A percentile compares a stretch with the other conserved stretches of the same genome.
phyloP scores from a whole-genome alignment of 768 basidiomycete genomes.

The Lentinula guzmanii region DNA sequence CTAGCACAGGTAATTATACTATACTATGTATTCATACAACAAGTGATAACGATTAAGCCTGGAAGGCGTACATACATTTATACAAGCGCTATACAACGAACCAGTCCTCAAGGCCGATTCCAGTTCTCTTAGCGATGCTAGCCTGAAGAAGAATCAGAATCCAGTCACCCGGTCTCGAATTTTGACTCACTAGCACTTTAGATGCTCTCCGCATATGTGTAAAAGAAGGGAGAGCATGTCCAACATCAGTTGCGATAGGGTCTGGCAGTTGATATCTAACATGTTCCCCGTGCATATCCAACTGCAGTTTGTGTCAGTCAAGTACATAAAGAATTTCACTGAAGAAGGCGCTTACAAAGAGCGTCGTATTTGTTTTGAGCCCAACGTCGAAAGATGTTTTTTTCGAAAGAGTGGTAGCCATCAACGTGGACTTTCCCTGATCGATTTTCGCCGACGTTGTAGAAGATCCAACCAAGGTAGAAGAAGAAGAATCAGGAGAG shows the following conservation, averaged over 20 bases:
- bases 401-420: background rate
- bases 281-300: background rate
- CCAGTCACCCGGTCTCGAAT: too few relatives aligned
- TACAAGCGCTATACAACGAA: background rate
- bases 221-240: background rate
- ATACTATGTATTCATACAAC: too few relatives aligned
- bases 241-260: background rate
- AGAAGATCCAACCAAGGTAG: constrained; percentile 6
- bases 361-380: background rate
- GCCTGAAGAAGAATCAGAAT: background rate
- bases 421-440: background rate
- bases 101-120: constrained; percentile 4
- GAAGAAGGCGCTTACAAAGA: background rate
- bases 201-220: constrained; percentile 2
- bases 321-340: background rate
- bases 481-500: constrained; percentile 8
- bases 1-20: too few relatives aligned
- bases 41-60: background rate
- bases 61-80: background rate
- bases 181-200: background rate
- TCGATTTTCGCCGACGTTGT: background rate
- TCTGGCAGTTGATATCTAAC: background rate
- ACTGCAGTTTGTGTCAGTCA: background rate
- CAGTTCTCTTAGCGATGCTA: constrained; percentile 2
- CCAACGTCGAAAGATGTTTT: background rate